Base-by-base conservation (phyloP, 306 rosid species). In the Gastrolobium bilobum region DNA sequence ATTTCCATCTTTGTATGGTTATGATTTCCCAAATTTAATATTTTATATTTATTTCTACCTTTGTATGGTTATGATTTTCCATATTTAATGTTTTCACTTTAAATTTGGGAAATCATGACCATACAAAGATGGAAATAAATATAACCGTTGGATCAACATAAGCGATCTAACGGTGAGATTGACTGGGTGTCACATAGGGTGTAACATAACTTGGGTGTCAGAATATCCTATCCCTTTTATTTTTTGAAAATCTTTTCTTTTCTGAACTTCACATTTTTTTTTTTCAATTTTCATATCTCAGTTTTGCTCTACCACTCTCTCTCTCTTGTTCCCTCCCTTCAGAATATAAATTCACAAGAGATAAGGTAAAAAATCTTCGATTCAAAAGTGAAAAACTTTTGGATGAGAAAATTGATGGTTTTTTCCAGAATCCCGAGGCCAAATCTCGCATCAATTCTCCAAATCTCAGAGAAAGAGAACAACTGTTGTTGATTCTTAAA, bases 341-440 rank as follows among this genome's bases (percentile, higher is more conserved):
- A 33, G 26, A 73, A 75, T 63, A 80, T 54, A 79, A 76, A 73
- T 71, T 69, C 78, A 4, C 52, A 13, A 29, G 60, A 51, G 50
- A 59, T 7, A 46, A 54, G 26, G 3, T 3, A 11, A 29, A 61
- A 30, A 13, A 9, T 15, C 67, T 67, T 54, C 10, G 13, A 34
- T 50, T 34, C 54, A 38, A 39, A 42, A 11, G 76, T 66, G 60
- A 20, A 77, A 40, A 7, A 39, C 4, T 10, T 48, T 77, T 38
- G 74, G 20, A 79, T 29, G 76, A 39, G 68, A 69, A n/a, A 60
- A 37, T 75, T 65, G 72, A 14, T 46, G 67, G 71, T 76, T 42
- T 34, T 80, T 77, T 80, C 64, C 50, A 77, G 81, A 79, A 80
- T 76, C 84, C 81, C 84, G 75, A 79, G 84, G 86, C 4, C 30